Evolutionary conservation across 2,329 filamentous ascomycete genomes (phyloP), one percentile per base, ranked within the genome.

Genomic region (Fusarium palustre): DNA sequence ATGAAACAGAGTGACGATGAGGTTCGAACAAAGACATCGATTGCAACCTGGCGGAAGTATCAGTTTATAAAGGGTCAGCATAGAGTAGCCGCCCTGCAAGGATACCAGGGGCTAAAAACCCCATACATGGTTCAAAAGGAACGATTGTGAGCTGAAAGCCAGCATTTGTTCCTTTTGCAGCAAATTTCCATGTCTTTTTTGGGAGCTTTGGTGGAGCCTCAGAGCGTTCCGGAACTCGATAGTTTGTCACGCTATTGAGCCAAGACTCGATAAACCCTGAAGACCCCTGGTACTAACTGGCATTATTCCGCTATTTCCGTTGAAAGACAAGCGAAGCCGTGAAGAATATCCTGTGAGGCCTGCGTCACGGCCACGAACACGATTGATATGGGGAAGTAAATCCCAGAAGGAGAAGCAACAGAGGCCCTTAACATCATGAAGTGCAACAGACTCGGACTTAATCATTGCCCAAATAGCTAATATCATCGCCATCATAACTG

Each of bases 161-260:
- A 38, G 25, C 18, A 28, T 1, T 16, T 20, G 10, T 25, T 36
- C 3, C 22, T 28, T 7, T 28, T 9, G 3, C 1, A 46, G 39
- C 24, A n/a, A 22, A 20, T 33, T 20, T 5, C 25, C 10, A 7
- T 9, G 24, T 46, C 11, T 12, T 25, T 25, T 34, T 15, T 13
- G 30, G 30, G 20, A 28, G 20, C 33, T 13, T 15, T 2, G 24
- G 52, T 55, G 52, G 52, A 46, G 16, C 30, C 10, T 13, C 11
- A 20, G 52, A 55, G 52, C 52, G 52, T 47, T 55, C 52, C 30
- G 52, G 52, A 55, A 55, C 52, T 16, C 39, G n/a, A 55, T 55
- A 55, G 52, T 55, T 25, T 2, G 7, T 7, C 2, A 20, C 39
- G 39, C 52, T 55, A 55, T 55, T 34, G 39, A 28, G 33, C 48